phyloP scores from a whole-genome alignment of 352 stramenopile genomes.

The Phytophthora nicotianae region DNA sequence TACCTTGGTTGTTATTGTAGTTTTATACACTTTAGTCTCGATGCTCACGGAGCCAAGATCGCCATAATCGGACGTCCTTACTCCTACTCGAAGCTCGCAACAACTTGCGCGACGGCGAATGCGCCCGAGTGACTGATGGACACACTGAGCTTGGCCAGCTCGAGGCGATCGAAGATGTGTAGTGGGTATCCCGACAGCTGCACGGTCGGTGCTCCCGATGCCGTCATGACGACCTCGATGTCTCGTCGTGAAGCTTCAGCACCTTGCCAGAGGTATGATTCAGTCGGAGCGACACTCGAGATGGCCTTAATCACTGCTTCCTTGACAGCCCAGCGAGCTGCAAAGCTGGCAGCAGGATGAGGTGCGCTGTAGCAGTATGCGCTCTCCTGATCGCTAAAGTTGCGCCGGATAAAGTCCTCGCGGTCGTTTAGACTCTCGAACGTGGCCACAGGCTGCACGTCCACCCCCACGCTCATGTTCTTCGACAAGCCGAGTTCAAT shows the following conservation, averaged over 20 bases:
- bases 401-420: constrained; percentile 86
- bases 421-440: constrained; percentile 80
- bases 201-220: constrained; percentile 78
- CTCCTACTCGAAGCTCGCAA: constrained; percentile 59
- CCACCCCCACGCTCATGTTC: constrained; percentile 73
- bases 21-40: too few species aligned
- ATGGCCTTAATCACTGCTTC: constrained; percentile 93
- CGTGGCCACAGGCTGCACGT: constrained; percentile 84
- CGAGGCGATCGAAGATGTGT: constrained; percentile 81
- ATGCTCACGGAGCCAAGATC: too few species aligned
- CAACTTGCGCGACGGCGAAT: constrained; percentile 84
- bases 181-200: constrained; percentile 78
- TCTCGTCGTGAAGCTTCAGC: constrained; percentile 76
- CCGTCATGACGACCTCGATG: constrained; percentile 87
- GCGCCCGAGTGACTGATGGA: constrained; percentile 91
- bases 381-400: constrained; percentile 90
- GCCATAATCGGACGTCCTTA: too few species aligned
- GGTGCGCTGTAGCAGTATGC: constrained; percentile 82
- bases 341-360: constrained; percentile 87
- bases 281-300: constrained; percentile 66
- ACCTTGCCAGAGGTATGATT: constrained; percentile 76
- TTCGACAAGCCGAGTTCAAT: constrained; percentile 55
- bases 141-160: constrained; percentile 74
- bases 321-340: constrained; percentile 88
- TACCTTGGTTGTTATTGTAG: too few species aligned